A percentile compares a stretch with the other conserved stretches of the same genome.
phyloP scores from a whole-genome alignment of 2,329 filamentous ascomycete species.

The Pseudocercospora fuligena region DNA sequence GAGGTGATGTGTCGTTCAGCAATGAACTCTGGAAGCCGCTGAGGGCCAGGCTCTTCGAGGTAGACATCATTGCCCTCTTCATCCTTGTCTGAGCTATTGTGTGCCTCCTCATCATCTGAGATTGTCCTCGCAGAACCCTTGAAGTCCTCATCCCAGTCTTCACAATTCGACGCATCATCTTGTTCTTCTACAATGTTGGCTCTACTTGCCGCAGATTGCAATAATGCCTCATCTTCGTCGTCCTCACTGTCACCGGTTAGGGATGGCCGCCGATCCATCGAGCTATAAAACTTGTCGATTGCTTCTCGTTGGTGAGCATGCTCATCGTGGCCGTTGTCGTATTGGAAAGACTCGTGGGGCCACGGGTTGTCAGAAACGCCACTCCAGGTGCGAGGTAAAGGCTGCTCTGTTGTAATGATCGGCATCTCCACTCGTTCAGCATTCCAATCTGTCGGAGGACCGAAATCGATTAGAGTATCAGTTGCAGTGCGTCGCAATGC shows the following conservation, averaged over 20 bases:
- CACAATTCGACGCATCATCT: neutral
- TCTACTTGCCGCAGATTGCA: neutral
- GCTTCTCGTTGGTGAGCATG: constrained; percentile 1
- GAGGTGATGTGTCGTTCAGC: neutral
- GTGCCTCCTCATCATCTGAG: constrained; percentile 4
- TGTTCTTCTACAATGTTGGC: neutral
- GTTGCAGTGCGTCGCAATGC: constrained; percentile 7
- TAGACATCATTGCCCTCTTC: neutral
- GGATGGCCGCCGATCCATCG: neutral
- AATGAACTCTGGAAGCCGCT: neutral
- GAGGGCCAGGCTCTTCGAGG: neutral
- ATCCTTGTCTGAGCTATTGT: neutral
- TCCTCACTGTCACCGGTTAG: neutral
- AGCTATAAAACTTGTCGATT: neutral
- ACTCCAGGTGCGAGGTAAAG: constrained; percentile 1
- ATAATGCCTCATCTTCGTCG: neutral
- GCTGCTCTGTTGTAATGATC: neutral
- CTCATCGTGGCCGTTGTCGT: neutral
- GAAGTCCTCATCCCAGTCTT: neutral
- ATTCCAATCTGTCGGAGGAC: neutral
- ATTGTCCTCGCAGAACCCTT: neutral
- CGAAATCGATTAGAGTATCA: constrained; percentile 2
- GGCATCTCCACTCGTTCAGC: neutral
- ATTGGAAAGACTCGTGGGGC: constrained; percentile 12
- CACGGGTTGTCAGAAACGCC: constrained; percentile 11